Base-by-base conservation (phyloP, 352 stramenopile species). In the Phytophthora foliorum region DNA sequence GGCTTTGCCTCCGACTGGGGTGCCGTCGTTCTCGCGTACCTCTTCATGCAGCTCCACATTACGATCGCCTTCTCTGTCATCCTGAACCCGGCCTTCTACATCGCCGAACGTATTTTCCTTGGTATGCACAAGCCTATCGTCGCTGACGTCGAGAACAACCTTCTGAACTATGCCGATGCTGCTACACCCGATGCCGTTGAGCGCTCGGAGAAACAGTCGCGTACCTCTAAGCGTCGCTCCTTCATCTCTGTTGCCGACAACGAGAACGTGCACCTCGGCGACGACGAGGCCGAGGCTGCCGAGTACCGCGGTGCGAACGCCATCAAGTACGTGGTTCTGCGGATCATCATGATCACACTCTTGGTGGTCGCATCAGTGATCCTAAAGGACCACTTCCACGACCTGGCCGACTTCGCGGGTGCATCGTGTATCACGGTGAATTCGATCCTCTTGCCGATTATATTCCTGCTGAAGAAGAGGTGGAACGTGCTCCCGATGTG, bases 31-130 rank as follows among this genome's bases (percentile, higher is more conserved):
- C 63, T 84, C 17, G 80, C 72, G 48, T 88, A 81, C 57, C 53
- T 80, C 31, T 84, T 82, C 71, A 87, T 87, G 78, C 78, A 87
- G 68, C 63, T 87, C 11, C 78, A 87, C 57, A 83, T 87, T 42
- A 82, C 77, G 27, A 84, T 87, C 57, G 78, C 77, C 24, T 80
- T 85, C 48, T 78, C 74, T 7, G 77, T 85, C n/a, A 84, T 85
- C 52, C 42, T 87, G 38, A 80, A 81, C 57, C 79, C 79, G 2
- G 78, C 75, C 16, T 66, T 87, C 29, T 82, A 82, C 70, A 74
- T 83, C 8, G 29, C 68, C n/a, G 77, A 88, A 52, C 75, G 80
- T n/a, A 54, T 84, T 10, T 29, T 88, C 11, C 67, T 88, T 0
- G 75, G 77, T 10, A 83, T 89, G 75, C 75, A 89, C 70, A 74